Evolutionary conservation across 2,329 filamentous ascomycete genomes (phyloP).

Genomic region (Penicillium hordei): DNA sequence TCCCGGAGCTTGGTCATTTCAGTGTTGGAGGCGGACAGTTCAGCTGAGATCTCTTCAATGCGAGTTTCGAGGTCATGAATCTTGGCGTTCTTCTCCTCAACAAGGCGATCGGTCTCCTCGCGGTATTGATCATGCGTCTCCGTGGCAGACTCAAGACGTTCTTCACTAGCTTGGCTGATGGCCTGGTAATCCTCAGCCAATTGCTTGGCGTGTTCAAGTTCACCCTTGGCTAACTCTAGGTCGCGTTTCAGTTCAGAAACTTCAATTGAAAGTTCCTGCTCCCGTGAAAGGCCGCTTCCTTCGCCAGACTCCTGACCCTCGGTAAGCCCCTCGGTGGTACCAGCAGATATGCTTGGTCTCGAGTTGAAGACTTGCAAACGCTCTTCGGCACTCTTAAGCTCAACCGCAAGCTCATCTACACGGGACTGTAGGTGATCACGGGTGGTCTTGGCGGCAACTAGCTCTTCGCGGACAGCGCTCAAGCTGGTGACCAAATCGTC

Average conservation of each 20-base stretch:
- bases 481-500: conserved; percentile 84
- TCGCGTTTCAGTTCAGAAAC: conserved; percentile 84
- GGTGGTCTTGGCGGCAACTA: conserved; percentile 80
- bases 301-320: conserved; percentile 51
- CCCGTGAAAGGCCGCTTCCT: conserved; percentile 60
- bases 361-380: conserved; percentile 78
- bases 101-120: conserved; percentile 75
- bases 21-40: conserved; percentile 76
- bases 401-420: conserved; percentile 84
- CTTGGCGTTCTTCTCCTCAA: conserved; percentile 74
- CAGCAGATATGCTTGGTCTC: conserved; percentile 66
- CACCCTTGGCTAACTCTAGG: conserved; percentile 74
- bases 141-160: conserved; percentile 76
- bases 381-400: conserved; percentile 86
- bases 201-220: conserved; percentile 76
- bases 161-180: conserved; percentile 83
- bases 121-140: conserved; percentile 81
- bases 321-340: conserved; percentile 41
- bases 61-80: conserved; percentile 81
- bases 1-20: conserved; percentile 80
- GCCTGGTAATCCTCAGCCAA: conserved; percentile 86
- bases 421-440: conserved; percentile 85
- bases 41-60: conserved; percentile 76
- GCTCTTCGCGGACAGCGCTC: conserved; percentile 78
- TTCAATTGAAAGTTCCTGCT: conserved; percentile 81